phyloP scores from a whole-genome alignment of 352 stramenopile genomes.

The Pythium rishiriense region DNA sequence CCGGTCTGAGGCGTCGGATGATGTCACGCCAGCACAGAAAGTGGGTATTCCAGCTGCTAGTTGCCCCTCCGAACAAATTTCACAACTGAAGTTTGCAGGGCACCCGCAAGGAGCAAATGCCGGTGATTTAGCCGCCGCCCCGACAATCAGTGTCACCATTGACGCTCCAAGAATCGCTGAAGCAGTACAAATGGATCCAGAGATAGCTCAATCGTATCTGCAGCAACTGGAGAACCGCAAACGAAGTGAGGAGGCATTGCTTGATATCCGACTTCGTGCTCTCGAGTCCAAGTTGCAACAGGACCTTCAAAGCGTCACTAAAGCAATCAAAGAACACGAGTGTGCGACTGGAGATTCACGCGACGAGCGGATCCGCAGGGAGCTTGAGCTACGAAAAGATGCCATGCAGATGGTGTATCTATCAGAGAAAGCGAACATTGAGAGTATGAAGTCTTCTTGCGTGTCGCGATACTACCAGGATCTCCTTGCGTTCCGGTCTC shows the following conservation, averaged over 20 bases:
- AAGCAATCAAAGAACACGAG: conserved; percentile 4
- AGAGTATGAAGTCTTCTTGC: conserved; percentile 52
- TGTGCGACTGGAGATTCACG: background rate
- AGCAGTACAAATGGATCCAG: background rate
- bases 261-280: conserved; percentile 44
- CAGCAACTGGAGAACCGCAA: conserved; percentile 49
- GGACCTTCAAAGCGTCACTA: conserved; percentile 32
- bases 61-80: too few relatives aligned
- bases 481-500: conserved; percentile 49
- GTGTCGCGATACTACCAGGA: conserved; percentile 70
- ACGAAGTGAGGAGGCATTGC: conserved; percentile 50
- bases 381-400: conserved; percentile 35
- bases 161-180: background rate
- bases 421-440: conserved; percentile 51
- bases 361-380: background rate
- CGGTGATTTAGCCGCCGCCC: background rate
- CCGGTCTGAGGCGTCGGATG: background rate
- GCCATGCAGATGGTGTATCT: conserved; percentile 44
- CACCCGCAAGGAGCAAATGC: background rate
- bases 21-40: background rate
- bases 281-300: conserved; percentile 40
- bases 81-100: background rate
- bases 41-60: background rate
- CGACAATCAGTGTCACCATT: background rate
- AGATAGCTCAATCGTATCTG: conserved; percentile 36